phyloP scores from a whole-genome alignment of 768 basidiomycete species.

The Guyanaporus albipodus region DNA sequence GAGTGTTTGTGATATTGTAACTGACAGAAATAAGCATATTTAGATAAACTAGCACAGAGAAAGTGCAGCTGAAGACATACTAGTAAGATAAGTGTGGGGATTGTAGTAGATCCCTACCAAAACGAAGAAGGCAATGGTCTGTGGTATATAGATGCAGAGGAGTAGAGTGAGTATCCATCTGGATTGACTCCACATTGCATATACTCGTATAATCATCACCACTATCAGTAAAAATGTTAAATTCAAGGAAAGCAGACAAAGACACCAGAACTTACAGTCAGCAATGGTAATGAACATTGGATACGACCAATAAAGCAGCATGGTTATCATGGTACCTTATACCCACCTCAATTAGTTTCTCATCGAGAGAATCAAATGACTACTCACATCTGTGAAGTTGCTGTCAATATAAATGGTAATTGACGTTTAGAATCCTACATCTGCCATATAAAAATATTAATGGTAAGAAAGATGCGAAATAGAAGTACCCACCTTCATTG shows the following conservation, averaged over 20 bases:
- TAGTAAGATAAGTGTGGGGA: not conserved
- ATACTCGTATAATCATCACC: not conserved
- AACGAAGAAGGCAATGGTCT: not conserved
- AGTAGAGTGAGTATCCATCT: not conserved
- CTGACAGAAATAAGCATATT: no score
- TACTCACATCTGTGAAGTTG: conserved; percentile 4
- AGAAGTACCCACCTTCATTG: not conserved
- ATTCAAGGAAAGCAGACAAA: not conserved
- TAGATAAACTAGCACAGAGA: no score
- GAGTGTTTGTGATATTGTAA: not conserved
- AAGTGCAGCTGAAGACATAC: not conserved
- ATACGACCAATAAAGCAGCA: not conserved
- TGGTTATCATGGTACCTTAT: no score
- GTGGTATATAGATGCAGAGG: not conserved
- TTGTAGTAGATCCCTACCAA: not conserved
- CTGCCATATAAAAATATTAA: not conserved
- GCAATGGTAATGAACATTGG: not conserved
- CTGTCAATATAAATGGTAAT: not conserved
- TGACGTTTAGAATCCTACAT: not conserved
- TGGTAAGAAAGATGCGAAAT: rapidly evolving
- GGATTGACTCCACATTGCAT: not conserved
- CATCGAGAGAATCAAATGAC: no score
- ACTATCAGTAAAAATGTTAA: not conserved
- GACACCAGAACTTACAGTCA: conserved; percentile 1
- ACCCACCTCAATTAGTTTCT: no score